Evolutionary conservation across 2,329 filamentous ascomycete genomes (phyloP).

Genomic region (Scedosporium minutisporum): DNA sequence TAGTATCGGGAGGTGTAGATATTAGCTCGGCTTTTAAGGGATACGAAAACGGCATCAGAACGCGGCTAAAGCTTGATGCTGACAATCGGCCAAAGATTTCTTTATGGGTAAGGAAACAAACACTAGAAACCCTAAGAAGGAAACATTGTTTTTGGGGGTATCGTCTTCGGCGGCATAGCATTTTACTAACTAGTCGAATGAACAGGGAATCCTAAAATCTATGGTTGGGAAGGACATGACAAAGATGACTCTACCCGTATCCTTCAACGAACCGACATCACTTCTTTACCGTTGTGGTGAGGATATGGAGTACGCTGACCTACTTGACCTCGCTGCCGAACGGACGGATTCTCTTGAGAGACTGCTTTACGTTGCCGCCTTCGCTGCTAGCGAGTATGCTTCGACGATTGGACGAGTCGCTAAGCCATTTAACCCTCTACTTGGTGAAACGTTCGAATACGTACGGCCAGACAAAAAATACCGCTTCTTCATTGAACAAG

Average conservation of each 20-base stretch:
- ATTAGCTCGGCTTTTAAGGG: slow-evolving; percentile 74
- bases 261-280: slow-evolving; percentile 97
- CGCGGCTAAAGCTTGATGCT: slow-evolving; percentile 75
- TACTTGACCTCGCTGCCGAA: slow-evolving; percentile 81
- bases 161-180: no score
- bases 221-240: slow-evolving; percentile 99
- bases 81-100: slow-evolving; percentile 91
- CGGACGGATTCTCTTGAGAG: slow-evolving; percentile 81
- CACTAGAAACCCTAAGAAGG: no score
- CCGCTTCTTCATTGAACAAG: slow-evolving; percentile 96
- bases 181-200: slow-evolving; percentile 13
- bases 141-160: no score
- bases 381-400: slow-evolving; percentile 92
- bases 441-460: slow-evolving; percentile 96
- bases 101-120: slow-evolving; percentile 65
- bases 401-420: slow-evolving; percentile 94
- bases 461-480: slow-evolving; percentile 93
- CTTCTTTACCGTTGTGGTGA: slow-evolving; percentile 89
- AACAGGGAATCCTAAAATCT: slow-evolving; percentile 85
- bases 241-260: slow-evolving; percentile 96
- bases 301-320: slow-evolving; percentile 95
- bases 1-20: slow-evolving; percentile 41
- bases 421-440: slow-evolving; percentile 93
- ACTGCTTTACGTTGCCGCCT: slow-evolving; percentile 88
- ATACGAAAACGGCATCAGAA: slow-evolving; percentile 81